These are phyloP conservation scores for Metschnikowia hibisci DNA, from an alignment of 805 yeast species.

Conservation along the genomic window DNA sequence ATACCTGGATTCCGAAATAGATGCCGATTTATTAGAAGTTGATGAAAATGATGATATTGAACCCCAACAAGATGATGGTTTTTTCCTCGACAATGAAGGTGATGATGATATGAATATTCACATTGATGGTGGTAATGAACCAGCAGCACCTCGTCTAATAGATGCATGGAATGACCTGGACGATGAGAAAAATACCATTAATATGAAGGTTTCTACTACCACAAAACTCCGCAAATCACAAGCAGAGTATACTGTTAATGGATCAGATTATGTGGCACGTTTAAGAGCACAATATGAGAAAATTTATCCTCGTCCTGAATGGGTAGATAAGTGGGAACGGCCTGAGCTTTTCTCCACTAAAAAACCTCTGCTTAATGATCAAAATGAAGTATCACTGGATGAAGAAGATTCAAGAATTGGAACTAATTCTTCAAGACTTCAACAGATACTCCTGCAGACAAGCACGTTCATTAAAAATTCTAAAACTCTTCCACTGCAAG, in stretches of 20 bases:
- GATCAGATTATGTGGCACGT: constrained; percentile 58
- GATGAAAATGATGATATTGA: constrained; percentile 30
- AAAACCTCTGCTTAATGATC: neutral
- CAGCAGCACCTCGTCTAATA: constrained; percentile 19
- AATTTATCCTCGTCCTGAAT: constrained; percentile 79
- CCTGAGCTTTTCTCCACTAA: neutral
- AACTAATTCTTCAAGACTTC: constrained; percentile 29
- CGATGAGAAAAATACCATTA: constrained; percentile 68
- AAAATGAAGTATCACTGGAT: constrained; percentile 21
- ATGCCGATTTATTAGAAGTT: neutral
- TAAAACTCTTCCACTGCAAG: constrained; percentile 63
- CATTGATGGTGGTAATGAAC: constrained; percentile 28
- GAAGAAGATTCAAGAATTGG: constrained; percentile 19
- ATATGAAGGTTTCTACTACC: constrained; percentile 57
- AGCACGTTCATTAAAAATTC: constrained; percentile 39
- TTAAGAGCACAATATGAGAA: constrained; percentile 67
- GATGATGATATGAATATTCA: constrained; percentile 27
- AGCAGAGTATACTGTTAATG: constrained; percentile 50
- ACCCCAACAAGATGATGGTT: constrained; percentile 39
- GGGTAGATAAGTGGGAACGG: constrained; percentile 49
- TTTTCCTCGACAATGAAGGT: constrained; percentile 44
- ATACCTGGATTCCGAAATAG: constrained; percentile 37
- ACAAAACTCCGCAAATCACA: constrained; percentile 67
- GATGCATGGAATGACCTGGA: constrained; percentile 80
- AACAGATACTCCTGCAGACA: constrained; percentile 30